Evolutionary conservation across 169 alveolate species (phyloP), one percentile per base, ranked within the genome.

Genomic region (Plasmodium sp.): DNA sequence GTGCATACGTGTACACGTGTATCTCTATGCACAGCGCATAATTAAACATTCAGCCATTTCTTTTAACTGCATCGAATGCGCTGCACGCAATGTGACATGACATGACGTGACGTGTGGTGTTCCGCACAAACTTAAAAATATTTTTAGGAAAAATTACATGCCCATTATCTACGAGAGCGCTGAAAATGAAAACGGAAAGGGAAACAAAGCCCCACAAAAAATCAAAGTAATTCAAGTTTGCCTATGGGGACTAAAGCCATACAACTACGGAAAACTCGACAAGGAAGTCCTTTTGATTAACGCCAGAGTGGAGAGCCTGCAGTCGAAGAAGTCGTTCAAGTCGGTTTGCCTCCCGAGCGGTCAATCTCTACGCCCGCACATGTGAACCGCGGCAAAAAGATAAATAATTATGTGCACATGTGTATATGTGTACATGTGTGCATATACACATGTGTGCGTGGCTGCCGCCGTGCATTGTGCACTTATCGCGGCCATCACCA

Each of bases 221-320:
- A 74, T 7, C 18, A 84, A 72, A 3, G 41, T 84, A 43, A 84
- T 84, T 34, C 82, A 84, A 36, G 75, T 72, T 4, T 67, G 84
- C 74, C n/a, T 84, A 72, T 84, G 93, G 93, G 93, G 93, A 41
- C 75, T 84, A 16, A 41, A 72, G 34, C 75, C 93, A 43, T 56
- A 14, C 54, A 72, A 31, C 71, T 72, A 72, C 58, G 93, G 81
- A 84, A 84, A 56, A 84, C 14, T 41, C 18, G 67, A 71, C 48
- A 84, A 84, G 58, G 93, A 84, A 33, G 9, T 84, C 45, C 75
- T 81, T 41, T 45, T 84, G 48, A 84, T 84, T 84, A 84, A 84
- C 56, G 84, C 93, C 12, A 39, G 93, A 72, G 48, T 41, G 41
- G 93, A 84, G 45, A 84, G 77, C 18, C 48, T 84, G 16, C 93